phyloP scores from a whole-genome alignment of 2,329 filamentous ascomycete genomes.

The Arthrobotrys sinensis region DNA sequence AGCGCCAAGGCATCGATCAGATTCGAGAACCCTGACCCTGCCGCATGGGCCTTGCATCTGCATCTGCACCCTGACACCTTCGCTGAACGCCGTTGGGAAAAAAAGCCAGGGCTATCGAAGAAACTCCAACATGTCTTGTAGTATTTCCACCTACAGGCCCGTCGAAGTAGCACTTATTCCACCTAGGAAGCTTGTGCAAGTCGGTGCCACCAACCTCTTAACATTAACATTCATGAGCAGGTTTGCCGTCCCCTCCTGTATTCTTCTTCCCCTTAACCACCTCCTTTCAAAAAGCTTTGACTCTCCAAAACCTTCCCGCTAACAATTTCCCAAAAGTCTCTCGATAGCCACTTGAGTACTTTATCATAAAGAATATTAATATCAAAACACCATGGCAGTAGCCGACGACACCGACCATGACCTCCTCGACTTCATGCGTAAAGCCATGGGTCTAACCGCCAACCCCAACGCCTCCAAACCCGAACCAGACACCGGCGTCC shows the following conservation, averaged over 20 bases:
- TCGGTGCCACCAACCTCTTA: background rate
- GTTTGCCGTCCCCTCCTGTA: background rate
- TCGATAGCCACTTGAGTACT: background rate
- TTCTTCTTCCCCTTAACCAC: background rate
- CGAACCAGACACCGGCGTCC: slow-evolving; percentile 83
- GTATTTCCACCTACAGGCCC: background rate
- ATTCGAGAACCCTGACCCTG: slow-evolving; percentile 21
- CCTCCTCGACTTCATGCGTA: slow-evolving; percentile 64
- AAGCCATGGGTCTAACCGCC: slow-evolving; percentile 61
- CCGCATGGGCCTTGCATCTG: slow-evolving; percentile 12
- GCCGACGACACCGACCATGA: slow-evolving; percentile 64
- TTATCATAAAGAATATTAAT: background rate
- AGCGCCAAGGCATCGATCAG: slow-evolving; percentile 3
- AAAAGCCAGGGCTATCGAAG: background rate
- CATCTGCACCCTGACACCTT: slow-evolving; percentile 19
- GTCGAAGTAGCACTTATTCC: background rate
- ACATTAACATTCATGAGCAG: background rate
- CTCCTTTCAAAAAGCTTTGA: background rate
- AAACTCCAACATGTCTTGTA: slow-evolving; percentile 17
- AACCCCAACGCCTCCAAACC: slow-evolving; percentile 23
- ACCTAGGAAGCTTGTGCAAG: background rate
- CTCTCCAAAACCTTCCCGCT: background rate
- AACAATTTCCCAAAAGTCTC: background rate
- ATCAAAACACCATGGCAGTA: slow-evolving; percentile 34
- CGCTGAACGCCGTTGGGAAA: background rate